Conservation (phyloP, 768 basidiomycete species). For the Tulasnella calospora region DNA sequence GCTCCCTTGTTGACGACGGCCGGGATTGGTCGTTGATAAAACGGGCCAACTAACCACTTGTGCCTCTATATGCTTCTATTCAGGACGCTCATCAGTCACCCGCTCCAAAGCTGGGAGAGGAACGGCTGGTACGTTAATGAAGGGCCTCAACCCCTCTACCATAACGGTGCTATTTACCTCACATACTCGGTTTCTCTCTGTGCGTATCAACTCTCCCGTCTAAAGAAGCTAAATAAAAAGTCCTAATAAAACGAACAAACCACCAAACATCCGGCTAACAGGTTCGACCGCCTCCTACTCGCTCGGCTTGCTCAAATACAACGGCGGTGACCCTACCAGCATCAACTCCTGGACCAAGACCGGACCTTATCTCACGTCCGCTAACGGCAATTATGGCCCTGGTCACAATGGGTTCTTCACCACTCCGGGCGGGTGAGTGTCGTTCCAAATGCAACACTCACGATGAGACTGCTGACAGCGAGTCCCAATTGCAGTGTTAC, state of each 20-base stretch:
- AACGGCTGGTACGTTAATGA: background rate
- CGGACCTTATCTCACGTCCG: background rate
- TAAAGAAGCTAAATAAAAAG: no score
- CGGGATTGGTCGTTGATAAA: background rate
- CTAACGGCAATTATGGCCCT: slow-evolving; percentile 11
- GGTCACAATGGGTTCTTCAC: slow-evolving; percentile 28
- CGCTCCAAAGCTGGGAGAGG: slow-evolving; percentile 9
- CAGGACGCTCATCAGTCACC: background rate
- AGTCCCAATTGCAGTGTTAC: background rate
- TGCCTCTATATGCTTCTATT: background rate
- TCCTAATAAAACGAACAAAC: background rate
- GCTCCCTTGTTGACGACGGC: background rate
- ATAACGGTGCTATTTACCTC: background rate
- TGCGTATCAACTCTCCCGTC: background rate
- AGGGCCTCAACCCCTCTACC: background rate
- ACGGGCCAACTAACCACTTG: background rate
- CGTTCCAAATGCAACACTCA: background rate
- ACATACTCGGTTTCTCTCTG: background rate
- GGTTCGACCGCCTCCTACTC: background rate
- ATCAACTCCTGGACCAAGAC: slow-evolving; percentile 9
- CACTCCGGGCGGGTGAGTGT: slow-evolving; percentile 14
- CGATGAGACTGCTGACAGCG: background rate
- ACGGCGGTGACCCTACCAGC: background rate
- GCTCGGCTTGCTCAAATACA: slow-evolving; percentile 3
- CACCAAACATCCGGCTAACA: background rate